Evolutionary conservation across 2,329 filamentous ascomycete species (phyloP), one percentile per base, ranked within the genome.

Genomic region (Fusarium nisikadoi): DNA sequence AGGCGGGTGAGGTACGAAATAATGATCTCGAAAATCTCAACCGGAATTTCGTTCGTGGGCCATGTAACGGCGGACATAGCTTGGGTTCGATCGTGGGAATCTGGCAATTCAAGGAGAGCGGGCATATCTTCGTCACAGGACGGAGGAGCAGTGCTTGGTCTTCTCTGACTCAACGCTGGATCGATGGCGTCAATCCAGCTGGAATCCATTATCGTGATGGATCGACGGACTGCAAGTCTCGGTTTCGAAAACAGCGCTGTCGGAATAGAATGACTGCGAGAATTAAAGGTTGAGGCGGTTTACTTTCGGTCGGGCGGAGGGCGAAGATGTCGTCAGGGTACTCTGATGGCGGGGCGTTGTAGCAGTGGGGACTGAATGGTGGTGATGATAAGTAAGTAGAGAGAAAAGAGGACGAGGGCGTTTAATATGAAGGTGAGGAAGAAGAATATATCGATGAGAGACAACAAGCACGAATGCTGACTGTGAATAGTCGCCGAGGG

Each of bases 1-100:
- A 86, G 83, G 8, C 88, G 86, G 13, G 87, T 84, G 10, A 93
- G 83, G 75, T 88, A 80, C 4, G 80, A 76, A 11, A 85, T 85
- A 59, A 93, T 89, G 57, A 86, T 74, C 55, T 87, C 84, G 75
- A 91, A 92, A 5, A 93, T 81, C 75, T 93, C 91, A 10, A 88
- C 83, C 0, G 91, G 91, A 4, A 93, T 62, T 14, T 65, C 55
- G 33, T 75, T 68, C 47, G 71, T 62, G 38, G 82, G 82, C 82
- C 82, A 83, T 35, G 39, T 45, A 29, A 61, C 23, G 25, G 61
- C 39, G 14, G 49, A 25, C 20, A 50, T 45, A 16, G 46, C 59
- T 16, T 35, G 31, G 31, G 31, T 31, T 54, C 68, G 47, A 31
- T 56, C 63, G 41, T n/a, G 55, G 20, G 62, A 36, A 56, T 68